Percentiles rank a stretch among this genome's conserved stretches.
phyloP scores from a whole-genome alignment of 371 early-diverging fungal species.

The Synchytrium microbalum region DNA sequence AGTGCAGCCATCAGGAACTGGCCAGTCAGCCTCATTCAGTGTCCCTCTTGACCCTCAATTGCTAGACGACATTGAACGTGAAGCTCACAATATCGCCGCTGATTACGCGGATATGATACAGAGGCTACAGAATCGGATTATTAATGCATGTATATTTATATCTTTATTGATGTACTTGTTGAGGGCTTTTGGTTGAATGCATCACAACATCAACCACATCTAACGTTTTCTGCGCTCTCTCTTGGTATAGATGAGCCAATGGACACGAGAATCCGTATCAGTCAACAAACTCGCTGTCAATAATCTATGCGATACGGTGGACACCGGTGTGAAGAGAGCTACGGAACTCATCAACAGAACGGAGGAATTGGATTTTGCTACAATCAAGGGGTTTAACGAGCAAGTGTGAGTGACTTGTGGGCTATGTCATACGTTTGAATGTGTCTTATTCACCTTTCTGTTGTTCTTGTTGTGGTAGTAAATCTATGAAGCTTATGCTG shows the following conservation, averaged over 20 bases:
- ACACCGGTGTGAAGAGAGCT: slow-evolving; percentile 13
- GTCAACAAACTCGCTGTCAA: slow-evolving; percentile 12
- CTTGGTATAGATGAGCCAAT: slow-evolving; percentile 15
- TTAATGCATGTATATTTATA: slow-evolving; percentile 10
- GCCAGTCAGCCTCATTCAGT: slow-evolving; percentile 4
- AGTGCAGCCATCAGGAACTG: not conserved
- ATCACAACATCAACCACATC: not conserved
- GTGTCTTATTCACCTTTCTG: not conserved
- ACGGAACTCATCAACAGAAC: slow-evolving; percentile 20
- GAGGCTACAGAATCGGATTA: slow-evolving; percentile 11
- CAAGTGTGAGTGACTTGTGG: slow-evolving; percentile 23
- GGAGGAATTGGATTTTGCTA: slow-evolving; percentile 21
- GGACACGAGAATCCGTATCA: slow-evolving; percentile 16
- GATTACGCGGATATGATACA: slow-evolving; percentile 11
- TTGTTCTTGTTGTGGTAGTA: not conserved
- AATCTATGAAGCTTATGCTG: not conserved
- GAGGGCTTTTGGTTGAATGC: no score
- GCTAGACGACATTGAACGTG: slow-evolving; percentile 23
- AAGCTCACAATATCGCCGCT: slow-evolving; percentile 13
- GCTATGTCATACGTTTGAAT: not conserved
- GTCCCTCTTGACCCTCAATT: slow-evolving; percentile 30
- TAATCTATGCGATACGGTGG: slow-evolving; percentile 10
- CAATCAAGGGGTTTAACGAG: slow-evolving; percentile 11
- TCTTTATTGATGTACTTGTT: no score
- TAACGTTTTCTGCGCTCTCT: no score